Evolutionary conservation across 2,329 filamentous ascomycete genomes (phyloP).

Genomic region (Cordyceps cateniannulata): DNA sequence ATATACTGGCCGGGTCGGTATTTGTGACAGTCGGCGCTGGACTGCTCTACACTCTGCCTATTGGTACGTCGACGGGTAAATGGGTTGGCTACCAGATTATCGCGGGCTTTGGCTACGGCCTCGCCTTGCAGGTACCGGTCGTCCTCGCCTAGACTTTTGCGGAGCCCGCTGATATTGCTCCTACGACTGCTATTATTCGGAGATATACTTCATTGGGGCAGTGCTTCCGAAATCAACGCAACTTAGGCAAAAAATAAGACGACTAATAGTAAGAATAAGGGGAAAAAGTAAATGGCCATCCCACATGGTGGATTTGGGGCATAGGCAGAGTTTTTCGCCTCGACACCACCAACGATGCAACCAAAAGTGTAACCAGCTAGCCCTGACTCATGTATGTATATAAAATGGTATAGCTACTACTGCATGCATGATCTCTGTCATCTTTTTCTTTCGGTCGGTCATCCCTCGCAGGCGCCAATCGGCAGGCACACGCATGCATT

Average conservation of each 20-base stretch:
- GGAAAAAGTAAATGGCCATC: neutral
- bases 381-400: no score
- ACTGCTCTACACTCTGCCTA: slow-evolving; percentile 29
- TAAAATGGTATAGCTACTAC: no score
- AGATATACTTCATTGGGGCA: neutral
- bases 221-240: neutral
- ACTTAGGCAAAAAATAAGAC: neutral
- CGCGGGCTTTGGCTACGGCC: slow-evolving; percentile 34
- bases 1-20: neutral
- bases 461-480: no score
- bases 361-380: no score
- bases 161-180: neutral
- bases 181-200: neutral
- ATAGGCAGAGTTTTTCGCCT: neutral
- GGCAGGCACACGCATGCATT: no score
- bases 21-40: slow-evolving; percentile 17
- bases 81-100: slow-evolving; percentile 44
- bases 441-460: no score
- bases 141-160: slow-evolving; percentile 30
- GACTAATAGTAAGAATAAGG: no score
- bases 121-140: slow-evolving; percentile 34
- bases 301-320: neutral
- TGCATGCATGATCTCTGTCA: no score
- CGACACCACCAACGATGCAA: no score
- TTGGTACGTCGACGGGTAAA: slow-evolving; percentile 22